These are phyloP conservation scores for Gracilariopsis chorda DNA, from an alignment of 23 red algal genomes.

Conservation along the genomic window DNA sequence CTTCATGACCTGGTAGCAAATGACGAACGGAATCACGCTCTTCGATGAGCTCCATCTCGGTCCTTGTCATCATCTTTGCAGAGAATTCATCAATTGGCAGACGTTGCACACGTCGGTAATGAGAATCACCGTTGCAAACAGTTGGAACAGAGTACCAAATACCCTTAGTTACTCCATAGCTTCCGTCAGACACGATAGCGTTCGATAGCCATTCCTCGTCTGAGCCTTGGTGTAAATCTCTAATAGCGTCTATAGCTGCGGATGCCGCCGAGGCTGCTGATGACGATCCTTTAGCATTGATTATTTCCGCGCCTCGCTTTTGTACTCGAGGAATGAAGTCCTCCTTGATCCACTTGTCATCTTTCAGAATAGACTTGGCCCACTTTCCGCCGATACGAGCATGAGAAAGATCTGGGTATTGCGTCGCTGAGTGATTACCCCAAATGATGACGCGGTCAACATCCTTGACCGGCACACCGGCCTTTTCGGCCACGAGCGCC, in stretches of 20 bases:
- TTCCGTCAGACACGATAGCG: conserved; percentile 74
- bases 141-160: conserved; percentile 96
- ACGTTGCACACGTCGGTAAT: conserved; percentile 74
- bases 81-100: conserved; percentile 93
- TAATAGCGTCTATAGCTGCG: conserved; percentile 82
- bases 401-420: conserved; percentile 96
- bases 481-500: conserved; percentile 82
- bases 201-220: conserved; percentile 89
- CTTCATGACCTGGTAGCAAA: conserved; percentile 66
- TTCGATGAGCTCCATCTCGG: conserved; percentile 87
- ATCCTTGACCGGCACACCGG: conserved; percentile 73
- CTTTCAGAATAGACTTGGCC: conserved; percentile 79
- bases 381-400: conserved; percentile 85
- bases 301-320: conserved; percentile 94
- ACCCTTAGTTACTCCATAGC: conserved; percentile 78
- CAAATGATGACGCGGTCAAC: conserved; percentile 98
- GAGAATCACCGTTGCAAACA: conserved; percentile 76
- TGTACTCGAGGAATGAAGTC: conserved; percentile 95
- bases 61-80: conserved; percentile 89
- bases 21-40: conserved; percentile 95
- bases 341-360: conserved; percentile 89
- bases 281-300: conserved; percentile 83
- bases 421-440: conserved; percentile 94
- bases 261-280: conserved; percentile 93
- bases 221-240: conserved; percentile 83